Percentiles rank a stretch among this genome's conserved stretches.
Evolutionary conservation across 164 flowering plant genomes (phyloP).

Genomic region (Paratinospora sagittata): DNA sequence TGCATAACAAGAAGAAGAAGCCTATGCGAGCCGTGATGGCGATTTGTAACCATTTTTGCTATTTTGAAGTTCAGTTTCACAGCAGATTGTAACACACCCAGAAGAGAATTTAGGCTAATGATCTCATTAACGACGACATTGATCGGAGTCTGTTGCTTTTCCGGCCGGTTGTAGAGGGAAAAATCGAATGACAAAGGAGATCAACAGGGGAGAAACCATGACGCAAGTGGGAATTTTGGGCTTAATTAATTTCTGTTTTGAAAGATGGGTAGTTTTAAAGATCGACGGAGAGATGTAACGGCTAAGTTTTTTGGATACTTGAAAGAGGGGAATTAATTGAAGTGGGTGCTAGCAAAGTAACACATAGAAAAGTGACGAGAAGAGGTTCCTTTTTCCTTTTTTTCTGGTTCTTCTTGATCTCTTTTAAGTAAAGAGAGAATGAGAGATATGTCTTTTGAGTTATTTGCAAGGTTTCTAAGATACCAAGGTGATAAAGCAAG

Average conservation of each 20-base stretch:
- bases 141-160: background rate
- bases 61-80: too few relatives aligned
- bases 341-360: too few relatives aligned
- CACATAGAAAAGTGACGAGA: background rate
- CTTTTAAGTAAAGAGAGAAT: background rate
- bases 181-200: slow-evolving; percentile 11
- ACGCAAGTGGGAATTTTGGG: too few relatives aligned
- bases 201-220: slow-evolving; percentile 1
- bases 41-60: background rate
- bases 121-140: background rate
- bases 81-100: background rate
- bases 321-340: too few relatives aligned
- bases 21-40: slow-evolving; percentile 12
- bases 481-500: slow-evolving; percentile 20
- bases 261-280: background rate
- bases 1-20: slow-evolving; percentile 10
- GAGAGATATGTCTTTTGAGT: slow-evolving; percentile 11
- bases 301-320: too few relatives aligned
- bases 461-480: slow-evolving; percentile 13
- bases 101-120: background rate
- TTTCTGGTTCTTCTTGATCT: background rate
- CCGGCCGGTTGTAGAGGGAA: background rate
- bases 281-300: too few relatives aligned
- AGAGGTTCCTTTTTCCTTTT: background rate
- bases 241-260: too few relatives aligned